Evolutionary conservation across 2,329 filamentous ascomycete genomes (phyloP).

Genomic region (Colletotrichum sp.): DNA sequence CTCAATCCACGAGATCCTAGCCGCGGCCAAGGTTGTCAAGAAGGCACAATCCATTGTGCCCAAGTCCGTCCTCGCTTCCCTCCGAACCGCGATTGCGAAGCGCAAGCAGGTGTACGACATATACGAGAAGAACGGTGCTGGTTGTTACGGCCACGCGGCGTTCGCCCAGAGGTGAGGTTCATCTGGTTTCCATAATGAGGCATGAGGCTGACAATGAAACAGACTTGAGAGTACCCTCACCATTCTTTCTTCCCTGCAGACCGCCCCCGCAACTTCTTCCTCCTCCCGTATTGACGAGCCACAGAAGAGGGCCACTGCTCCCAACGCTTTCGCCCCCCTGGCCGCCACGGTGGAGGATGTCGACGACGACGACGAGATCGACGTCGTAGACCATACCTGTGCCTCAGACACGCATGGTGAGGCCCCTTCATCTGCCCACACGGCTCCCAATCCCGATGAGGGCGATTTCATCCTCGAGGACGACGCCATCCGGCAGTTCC

Average conservation of each 20-base stretch:
- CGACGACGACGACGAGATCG: background rate
- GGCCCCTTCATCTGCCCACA: background rate
- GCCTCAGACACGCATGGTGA: background rate
- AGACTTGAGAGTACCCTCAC: background rate
- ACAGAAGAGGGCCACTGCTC: rapidly evolving
- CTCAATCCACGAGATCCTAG: background rate
- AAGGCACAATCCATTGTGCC: background rate
- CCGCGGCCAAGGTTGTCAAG: background rate
- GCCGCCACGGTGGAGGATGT: background rate
- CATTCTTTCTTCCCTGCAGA: background rate
- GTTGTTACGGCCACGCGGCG: background rate
- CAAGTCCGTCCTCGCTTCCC: background rate
- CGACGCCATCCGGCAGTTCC: background rate
- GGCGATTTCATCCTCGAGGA: background rate
- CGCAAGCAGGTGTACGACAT: background rate
- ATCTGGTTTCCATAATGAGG: background rate
- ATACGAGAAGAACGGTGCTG: background rate
- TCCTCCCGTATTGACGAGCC: background rate
- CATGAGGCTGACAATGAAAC: background rate
- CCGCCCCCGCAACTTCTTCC: rapidly evolving
- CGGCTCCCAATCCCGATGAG: background rate
- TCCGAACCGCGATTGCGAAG: background rate
- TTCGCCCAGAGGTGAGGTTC: background rate
- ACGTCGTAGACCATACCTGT: background rate
- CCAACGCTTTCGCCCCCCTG: background rate